These are phyloP conservation scores for Neurospora sp. DNA, from an alignment of 495 filamentous ascomycete species.

Conservation along the genomic window DNA sequence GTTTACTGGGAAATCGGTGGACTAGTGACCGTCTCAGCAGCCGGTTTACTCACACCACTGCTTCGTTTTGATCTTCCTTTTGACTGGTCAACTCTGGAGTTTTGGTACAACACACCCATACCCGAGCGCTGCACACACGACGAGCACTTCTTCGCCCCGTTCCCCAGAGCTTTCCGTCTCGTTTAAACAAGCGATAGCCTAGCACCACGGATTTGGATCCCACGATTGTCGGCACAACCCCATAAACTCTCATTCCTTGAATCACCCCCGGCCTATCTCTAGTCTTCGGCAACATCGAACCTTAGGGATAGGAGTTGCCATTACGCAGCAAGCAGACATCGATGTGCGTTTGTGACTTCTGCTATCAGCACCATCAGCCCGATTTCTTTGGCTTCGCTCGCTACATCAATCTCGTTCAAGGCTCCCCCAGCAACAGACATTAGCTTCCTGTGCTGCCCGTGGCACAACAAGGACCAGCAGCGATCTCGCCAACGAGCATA, in stretches of 20 bases:
- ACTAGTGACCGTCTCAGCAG: neutral
- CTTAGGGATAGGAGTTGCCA: neutral
- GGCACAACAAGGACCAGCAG: constrained; percentile 10
- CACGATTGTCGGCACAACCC: neutral
- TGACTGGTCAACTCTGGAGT: constrained; percentile 17
- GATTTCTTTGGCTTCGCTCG: neutral
- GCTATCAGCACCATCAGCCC: neutral
- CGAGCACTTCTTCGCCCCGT: neutral
- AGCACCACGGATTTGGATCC: neutral
- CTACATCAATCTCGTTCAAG: neutral
- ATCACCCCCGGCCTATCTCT: neutral
- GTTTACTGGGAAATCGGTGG: constrained; percentile 9
- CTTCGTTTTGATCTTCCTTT: constrained; percentile 24
- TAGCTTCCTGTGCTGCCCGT: constrained; percentile 1
- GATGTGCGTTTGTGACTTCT: neutral
- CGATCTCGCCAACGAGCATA: constrained; percentile 9
- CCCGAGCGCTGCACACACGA: neutral
- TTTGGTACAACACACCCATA: constrained; percentile 17
- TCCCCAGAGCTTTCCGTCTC: neutral
- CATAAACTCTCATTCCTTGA: neutral
- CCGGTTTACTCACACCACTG: constrained; percentile 1
- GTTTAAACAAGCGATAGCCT: constrained; percentile 11
- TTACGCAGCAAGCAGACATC: neutral
- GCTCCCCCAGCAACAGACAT: neutral
- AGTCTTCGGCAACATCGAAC: neutral